Conservation (phyloP, 768 basidiomycete genomes). For the Lactarius indigo region DNA sequence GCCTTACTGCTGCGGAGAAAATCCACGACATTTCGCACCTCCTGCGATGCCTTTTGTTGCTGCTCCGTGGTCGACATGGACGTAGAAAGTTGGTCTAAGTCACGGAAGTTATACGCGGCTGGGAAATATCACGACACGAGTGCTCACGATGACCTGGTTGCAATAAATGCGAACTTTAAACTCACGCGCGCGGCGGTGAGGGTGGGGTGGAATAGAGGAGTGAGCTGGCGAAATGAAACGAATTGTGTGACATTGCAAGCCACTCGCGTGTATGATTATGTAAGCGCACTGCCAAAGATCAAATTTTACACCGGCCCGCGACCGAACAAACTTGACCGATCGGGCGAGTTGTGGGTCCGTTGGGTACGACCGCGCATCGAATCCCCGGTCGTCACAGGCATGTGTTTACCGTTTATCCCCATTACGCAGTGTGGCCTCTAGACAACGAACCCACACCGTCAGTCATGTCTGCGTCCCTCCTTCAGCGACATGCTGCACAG, state of each 20-base stretch:
- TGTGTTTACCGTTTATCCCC: neutral
- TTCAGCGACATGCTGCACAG: slow-evolving; percentile 4
- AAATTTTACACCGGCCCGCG: neutral
- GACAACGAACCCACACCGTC: neutral
- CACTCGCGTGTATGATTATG: neutral
- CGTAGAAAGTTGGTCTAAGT: neutral
- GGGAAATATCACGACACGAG: neutral
- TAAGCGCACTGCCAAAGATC: neutral
- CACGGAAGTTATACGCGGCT: neutral
- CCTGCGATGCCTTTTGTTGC: slow-evolving; percentile 74
- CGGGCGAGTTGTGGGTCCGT: too few species aligned
- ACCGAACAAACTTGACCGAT: neutral
- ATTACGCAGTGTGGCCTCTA: neutral
- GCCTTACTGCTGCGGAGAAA: slow-evolving; percentile 84
- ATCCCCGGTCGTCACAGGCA: neutral
- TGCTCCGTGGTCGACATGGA: slow-evolving; percentile 54
- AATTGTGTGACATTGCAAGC: slow-evolving; percentile 1
- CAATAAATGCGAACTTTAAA: neutral
- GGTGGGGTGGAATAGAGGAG: neutral
- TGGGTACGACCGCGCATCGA: too few species aligned
- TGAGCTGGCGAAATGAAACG: slow-evolving; percentile 8
- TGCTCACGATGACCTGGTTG: slow-evolving; percentile 10
- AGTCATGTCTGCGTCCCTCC: slow-evolving; percentile 8
- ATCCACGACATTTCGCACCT: slow-evolving; percentile 77
- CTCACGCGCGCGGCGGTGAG: slow-evolving; percentile 17